Base-by-base conservation (phyloP, 2,329 filamentous ascomycete genomes). In the Ophiostoma ips region DNA sequence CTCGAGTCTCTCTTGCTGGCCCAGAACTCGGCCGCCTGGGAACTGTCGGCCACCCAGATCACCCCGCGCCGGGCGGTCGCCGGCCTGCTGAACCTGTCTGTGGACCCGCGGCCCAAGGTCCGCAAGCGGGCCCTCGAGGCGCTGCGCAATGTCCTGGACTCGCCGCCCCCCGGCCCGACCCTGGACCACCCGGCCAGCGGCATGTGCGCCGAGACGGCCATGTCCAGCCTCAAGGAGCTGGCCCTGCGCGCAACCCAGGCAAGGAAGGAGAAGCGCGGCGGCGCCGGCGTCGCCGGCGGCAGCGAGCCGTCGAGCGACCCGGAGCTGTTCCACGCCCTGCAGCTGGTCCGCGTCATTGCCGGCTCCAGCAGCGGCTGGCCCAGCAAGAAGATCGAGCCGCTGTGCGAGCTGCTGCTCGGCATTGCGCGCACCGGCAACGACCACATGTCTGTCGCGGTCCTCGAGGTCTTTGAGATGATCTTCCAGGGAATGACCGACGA, bases 391-490 rank as follows among this genome's bases (percentile, higher is more conserved):
- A 94, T 95, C 50, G 92, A 98, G 67, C 73, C 83, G 2, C 71
- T 98, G 33, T 95, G 89, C 64, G 89, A 96, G 65, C 70, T 95
- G 49, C 70, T 98, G 52, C 77, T 98, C 57, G 81, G 81, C 57
- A 94, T 96, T 54, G 90, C 90, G 30, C 83, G 83, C 61, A 89
- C 85, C 9, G 92, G 81, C 64, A 95, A 94, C 63, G 89, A 96
- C 63, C 94, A 90, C 64, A 82, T 98, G 71, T 94, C 89, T 31
- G 94, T 96, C 83, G 84, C 87, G 11, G 85, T 89, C 0, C 95
- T 98, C 59, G 90, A 95, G 57, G 90, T 96, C 4, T 98, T 98
- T 60, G 92, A 98, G 64, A 84, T 94, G 64, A 94, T 96, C 41
- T 96, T 98, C 57, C 83, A 84, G 58, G 84, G 88, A 8, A 89